A percentile compares a stretch with the other conserved stretches of the same genome.
Evolutionary conservation across 2,329 filamentous ascomycete species (phyloP).

Genomic region (Diaporthe citrichinensis): DNA sequence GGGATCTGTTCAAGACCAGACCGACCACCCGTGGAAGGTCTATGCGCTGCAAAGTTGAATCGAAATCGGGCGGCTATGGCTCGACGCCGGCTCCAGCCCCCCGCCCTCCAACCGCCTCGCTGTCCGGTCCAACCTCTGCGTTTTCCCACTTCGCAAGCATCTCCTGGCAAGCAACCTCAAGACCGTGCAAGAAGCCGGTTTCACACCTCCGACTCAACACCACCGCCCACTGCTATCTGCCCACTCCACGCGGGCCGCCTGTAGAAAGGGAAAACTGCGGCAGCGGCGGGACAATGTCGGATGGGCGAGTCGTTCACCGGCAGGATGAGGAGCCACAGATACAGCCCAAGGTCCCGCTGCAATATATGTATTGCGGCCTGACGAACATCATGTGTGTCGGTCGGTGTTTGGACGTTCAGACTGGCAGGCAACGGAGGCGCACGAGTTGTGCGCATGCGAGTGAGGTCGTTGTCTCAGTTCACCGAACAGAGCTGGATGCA

Average conservation of each 20-base stretch:
- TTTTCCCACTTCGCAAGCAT: constrained; percentile 28
- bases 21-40: not conserved
- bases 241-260: not conserved
- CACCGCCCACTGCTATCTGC: constrained; percentile 17
- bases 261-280: constrained; percentile 12
- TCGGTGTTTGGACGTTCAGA: too few species aligned
- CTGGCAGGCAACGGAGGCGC: not conserved
- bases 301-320: constrained; percentile 26
- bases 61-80: not conserved
- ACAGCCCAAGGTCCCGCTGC: constrained; percentile 30
- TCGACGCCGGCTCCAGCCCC: constrained; percentile 7
- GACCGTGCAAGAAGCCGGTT: constrained; percentile 29
- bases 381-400: constrained; percentile 12
- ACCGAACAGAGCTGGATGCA: not conserved
- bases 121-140: constrained; percentile 10
- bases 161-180: constrained; percentile 22
- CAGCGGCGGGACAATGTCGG: constrained; percentile 19
- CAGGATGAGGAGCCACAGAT: constrained; percentile 6
- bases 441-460: not conserved
- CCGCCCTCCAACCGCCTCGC: not conserved
- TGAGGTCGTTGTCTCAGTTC: not conserved
- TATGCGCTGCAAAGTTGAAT: not conserved
- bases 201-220: constrained; percentile 28
- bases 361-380: constrained; percentile 31
- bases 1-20: not conserved